phyloP scores from a whole-genome alignment of 495 filamentous ascomycete genomes.

The Pseudevernia furfuracea region DNA sequence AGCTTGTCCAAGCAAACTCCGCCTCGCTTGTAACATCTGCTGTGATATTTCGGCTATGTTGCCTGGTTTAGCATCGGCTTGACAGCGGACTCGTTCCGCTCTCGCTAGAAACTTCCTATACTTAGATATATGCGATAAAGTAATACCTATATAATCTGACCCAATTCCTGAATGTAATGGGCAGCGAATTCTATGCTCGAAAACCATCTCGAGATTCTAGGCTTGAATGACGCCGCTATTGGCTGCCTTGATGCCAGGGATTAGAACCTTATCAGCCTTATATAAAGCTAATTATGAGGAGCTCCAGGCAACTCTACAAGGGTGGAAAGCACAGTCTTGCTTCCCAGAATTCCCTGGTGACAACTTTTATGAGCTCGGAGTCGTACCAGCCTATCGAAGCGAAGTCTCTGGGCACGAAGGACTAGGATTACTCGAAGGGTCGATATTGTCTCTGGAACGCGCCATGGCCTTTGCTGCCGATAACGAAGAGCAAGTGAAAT shows the following conservation, averaged over 20 bases:
- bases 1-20: neutral
- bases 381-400: constrained; percentile 1
- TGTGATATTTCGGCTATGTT: neutral
- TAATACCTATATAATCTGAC: too few relatives aligned
- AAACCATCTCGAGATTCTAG: neutral
- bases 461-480: neutral
- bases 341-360: neutral
- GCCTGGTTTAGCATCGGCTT: too few relatives aligned
- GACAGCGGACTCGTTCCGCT: too few relatives aligned
- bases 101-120: too few relatives aligned
- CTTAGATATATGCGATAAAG: too few relatives aligned
- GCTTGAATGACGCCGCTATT: neutral
- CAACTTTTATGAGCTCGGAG: neutral
- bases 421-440: neutral
- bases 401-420: neutral
- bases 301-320: neutral
- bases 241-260: neutral
- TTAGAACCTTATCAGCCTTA: neutral
- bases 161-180: too few relatives aligned
- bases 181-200: too few relatives aligned
- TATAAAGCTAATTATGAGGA: neutral
- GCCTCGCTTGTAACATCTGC: constrained; percentile 1
- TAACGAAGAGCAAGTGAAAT: neutral
- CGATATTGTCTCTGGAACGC: constrained; percentile 1
- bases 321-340: neutral